Evolutionary conservation across 805 yeast species (phyloP), one percentile per base, ranked within the genome.

Genomic region (Yarrowia osloensis): DNA sequence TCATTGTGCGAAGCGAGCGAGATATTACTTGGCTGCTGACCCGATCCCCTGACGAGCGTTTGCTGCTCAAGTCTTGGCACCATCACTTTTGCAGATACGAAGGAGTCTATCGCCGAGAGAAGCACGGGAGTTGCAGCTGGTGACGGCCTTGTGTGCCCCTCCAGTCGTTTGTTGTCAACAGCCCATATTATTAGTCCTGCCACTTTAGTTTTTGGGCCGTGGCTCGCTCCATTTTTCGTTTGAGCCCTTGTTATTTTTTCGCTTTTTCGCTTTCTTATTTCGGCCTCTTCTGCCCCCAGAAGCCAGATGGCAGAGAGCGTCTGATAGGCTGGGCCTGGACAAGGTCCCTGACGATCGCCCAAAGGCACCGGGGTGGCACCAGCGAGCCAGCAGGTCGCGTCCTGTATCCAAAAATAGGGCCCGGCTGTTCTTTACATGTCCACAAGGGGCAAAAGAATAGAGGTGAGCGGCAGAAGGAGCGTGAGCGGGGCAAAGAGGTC

Each of bases 21-120:
- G 40, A 35, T 35, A 35, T 39, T 39, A 9, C 46, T 21, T 19
- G 46, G 26, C 26, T 37, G 21, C 42, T 6, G 9, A n/a, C 21
- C 9, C 42, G 11, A n/a, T n/a, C 21, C 21, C 42, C 5, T n/a
- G 39, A 37, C 42, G n/a, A 42, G 28, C 47, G 47, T 42, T 40
- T 42, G 47, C 28, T 42, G 28, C n/a, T 22, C 13, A 7, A n/a
- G 59, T 22, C 59, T 52, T 52, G 59, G 44, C 59, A 52, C 12
- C 59, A 52, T 52, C 44, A 52, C 59, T 8, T 52, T 33, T 52
- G 44, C 59, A 52, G 59, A 52, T 52, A 52, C 59, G 44, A 52
- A 35, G 29, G 44, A 52, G 44, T 35, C 40, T 50, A 50, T 50
- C 40, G 57, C 28, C 40, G 28, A 31, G 57, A 50, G 57, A 50